Evolutionary conservation across 2,329 filamentous ascomycete genomes (phyloP).

Genomic region (Pseudogymnoascus sp.): DNA sequence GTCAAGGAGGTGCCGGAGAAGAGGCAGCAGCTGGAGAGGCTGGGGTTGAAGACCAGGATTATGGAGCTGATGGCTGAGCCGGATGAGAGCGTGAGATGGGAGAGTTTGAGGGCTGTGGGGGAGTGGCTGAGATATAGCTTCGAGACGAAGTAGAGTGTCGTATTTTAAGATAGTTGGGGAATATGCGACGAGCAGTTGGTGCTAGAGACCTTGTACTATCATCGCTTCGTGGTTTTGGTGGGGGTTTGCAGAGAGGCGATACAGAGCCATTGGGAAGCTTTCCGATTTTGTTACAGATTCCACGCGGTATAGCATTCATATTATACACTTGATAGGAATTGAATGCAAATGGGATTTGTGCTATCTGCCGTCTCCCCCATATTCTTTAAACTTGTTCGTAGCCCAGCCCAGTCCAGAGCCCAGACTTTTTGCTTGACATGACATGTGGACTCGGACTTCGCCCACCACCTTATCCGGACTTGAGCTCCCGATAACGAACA

Average conservation of each 20-base stretch:
- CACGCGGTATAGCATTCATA: slow-evolving; percentile 2
- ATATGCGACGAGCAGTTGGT: neutral
- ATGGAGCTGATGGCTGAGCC: slow-evolving; percentile 68
- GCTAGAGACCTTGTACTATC: neutral
- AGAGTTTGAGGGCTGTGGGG: slow-evolving; percentile 65
- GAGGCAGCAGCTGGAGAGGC: slow-evolving; percentile 55
- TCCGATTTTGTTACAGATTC: neutral
- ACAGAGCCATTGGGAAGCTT: slow-evolving; percentile 4
- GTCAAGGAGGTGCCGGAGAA: slow-evolving; percentile 67
- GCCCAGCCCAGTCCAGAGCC: neutral
- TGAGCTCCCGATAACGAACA: slow-evolving; percentile 7
- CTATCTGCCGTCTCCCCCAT: neutral
- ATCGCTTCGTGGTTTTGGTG: slow-evolving; percentile 2
- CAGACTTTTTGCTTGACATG: neutral
- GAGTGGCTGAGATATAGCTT: slow-evolving; percentile 70
- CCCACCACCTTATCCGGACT: slow-evolving; percentile 10
- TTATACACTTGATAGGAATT: neutral
- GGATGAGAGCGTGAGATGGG: slow-evolving; percentile 66
- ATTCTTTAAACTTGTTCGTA: neutral
- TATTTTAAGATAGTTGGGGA: neutral
- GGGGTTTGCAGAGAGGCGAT: neutral
- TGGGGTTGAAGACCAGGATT: slow-evolving; percentile 60
- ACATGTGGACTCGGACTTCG: slow-evolving; percentile 2
- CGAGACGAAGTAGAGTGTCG: slow-evolving; percentile 33
- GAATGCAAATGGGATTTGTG: neutral